Percentiles rank a stretch among this genome's conserved stretches.
These are phyloP conservation scores for Cenchrus americanus DNA, from an alignment of 176 grass and related monocot genomes.

Conservation along the genomic window DNA sequence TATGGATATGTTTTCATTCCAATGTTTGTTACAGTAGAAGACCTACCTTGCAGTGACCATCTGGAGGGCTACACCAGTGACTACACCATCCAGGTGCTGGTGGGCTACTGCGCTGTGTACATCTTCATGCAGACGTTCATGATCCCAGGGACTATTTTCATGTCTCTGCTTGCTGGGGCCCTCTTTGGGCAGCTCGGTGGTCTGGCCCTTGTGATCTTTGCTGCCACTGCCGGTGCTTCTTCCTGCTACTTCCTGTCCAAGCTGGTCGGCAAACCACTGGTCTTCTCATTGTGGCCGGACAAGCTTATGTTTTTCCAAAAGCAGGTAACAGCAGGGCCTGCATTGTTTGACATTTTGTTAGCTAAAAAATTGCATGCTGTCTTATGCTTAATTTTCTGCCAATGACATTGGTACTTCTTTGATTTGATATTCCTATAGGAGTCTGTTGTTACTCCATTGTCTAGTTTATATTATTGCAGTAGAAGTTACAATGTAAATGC, in stretches of 20 bases:
- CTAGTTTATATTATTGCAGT: not conserved
- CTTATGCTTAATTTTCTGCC: not conserved
- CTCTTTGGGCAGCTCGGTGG: conserved; percentile 82
- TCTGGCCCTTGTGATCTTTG: conserved; percentile 89
- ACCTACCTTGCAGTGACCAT: conserved; percentile 64
- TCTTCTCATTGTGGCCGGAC: conserved; percentile 89
- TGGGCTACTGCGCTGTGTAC: conserved; percentile 88
- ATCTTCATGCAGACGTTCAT: conserved; percentile 99
- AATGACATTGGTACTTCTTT: not conserved
- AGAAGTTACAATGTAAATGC: not conserved
- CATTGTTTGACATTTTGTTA: not conserved
- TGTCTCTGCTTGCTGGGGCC: conserved; percentile 89
- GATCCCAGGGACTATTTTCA: conserved; percentile 97
- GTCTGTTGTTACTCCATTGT: not conserved
- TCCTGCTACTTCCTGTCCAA: conserved; percentile 97
- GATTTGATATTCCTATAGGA: conserved; percentile 1
- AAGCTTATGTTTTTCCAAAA: conserved; percentile 90
- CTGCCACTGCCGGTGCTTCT: conserved; percentile 91
- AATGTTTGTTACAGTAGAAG: not conserved
- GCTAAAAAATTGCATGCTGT: not conserved
- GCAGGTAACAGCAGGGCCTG: conserved; percentile 57
- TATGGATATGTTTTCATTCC: not conserved
- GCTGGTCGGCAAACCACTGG: conserved; percentile 80
- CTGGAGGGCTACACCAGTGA: conserved; percentile 91
- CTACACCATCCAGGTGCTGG: conserved; percentile 90